Conservation (phyloP, 768 basidiomycete species). For the Pleurotus cornucopiae region DNA sequence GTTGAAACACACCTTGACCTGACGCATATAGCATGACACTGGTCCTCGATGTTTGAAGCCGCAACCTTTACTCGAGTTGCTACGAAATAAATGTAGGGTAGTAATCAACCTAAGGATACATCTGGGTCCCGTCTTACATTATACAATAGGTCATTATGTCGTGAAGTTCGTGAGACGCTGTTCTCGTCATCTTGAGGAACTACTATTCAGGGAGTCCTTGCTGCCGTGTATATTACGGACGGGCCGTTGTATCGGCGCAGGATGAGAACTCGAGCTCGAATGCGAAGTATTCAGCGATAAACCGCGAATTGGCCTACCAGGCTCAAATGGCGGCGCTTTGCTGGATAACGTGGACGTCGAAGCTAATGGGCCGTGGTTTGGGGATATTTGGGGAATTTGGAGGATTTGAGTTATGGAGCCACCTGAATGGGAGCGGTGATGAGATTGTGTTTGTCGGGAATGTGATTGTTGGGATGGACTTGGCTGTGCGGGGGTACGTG, state of each 20-base stretch:
- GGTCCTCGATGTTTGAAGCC: no score
- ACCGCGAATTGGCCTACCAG: conserved; percentile 15
- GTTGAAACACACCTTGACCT: no score
- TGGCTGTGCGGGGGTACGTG: neutral
- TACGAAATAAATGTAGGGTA: neutral
- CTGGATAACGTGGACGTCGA: conserved; percentile 37
- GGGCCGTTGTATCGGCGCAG: conserved; percentile 3
- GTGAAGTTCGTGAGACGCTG: neutral
- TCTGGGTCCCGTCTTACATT: neutral
- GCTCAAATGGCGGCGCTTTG: conserved; percentile 52
- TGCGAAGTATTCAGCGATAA: neutral
- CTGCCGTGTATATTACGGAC: neutral
- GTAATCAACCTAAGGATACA: neutral
- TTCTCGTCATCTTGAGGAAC: neutral
- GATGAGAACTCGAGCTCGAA: neutral
- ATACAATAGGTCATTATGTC: neutral
- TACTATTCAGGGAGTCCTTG: neutral
- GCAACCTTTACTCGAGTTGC: no score
- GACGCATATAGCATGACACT: no score
- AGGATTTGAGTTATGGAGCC: neutral
- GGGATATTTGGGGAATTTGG: neutral
- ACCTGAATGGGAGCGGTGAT: neutral
- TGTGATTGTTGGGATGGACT: neutral
- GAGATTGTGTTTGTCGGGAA: neutral
- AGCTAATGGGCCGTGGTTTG: conserved; percentile 7